Conservation (phyloP, 257 asterid species). For the Mitragyna speciosa region DNA sequence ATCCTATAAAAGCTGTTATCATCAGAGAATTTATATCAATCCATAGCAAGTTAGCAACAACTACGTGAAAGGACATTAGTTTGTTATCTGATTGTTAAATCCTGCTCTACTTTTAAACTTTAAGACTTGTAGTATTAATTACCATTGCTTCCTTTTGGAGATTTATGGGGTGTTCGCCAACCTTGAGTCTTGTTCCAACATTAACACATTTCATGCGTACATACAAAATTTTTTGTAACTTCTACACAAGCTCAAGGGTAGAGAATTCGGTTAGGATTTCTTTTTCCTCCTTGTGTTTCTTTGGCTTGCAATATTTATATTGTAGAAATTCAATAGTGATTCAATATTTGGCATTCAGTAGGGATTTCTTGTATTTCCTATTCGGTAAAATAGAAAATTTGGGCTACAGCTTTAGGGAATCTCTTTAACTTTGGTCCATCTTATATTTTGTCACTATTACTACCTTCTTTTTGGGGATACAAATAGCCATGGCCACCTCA, state of each 20-base stretch:
- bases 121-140: background rate
- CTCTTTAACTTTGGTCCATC: background rate
- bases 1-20: background rate
- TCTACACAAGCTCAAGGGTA: too few relatives aligned
- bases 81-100: background rate
- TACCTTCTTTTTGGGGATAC: background rate
- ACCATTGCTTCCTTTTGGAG: slow-evolving; percentile 8
- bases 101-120: background rate
- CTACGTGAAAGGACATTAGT: background rate
- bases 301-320: background rate
- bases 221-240: too few relatives aligned
- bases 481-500: background rate
- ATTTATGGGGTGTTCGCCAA: background rate
- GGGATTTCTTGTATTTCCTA: too few relatives aligned
- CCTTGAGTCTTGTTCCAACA: background rate
- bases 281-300: background rate
- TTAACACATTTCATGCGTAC: too few relatives aligned
- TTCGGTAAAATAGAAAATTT: background rate
- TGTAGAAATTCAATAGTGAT: too few relatives aligned
- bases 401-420: background rate
- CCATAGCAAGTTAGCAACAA: slow-evolving; percentile 8
- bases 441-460: background rate
- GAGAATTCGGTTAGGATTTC: background rate
- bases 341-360: too few relatives aligned
- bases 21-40: background rate